A percentile compares a stretch with the other conserved stretches of the same genome.
Conservation (phyloP, 1,284 basidiomycete species). For the Meira miltonrushii region DNA sequence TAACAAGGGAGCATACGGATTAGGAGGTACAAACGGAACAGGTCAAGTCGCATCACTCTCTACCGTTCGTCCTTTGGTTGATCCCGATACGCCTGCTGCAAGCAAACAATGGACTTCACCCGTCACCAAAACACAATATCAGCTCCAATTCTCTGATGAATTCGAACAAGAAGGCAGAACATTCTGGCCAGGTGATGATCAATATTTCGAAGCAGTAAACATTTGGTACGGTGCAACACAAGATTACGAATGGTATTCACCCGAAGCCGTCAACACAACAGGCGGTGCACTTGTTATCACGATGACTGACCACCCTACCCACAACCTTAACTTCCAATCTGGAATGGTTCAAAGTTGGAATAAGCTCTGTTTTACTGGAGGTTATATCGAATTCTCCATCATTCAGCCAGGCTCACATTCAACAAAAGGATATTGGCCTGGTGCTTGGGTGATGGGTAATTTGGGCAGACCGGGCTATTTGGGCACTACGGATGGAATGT, state of each 20-base stretch:
- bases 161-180: constrained; percentile 64
- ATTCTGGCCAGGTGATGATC: constrained; percentile 54
- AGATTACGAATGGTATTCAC: constrained; percentile 53
- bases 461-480: constrained; percentile 17
- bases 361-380: constrained; percentile 35
- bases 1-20: constrained; percentile 55
- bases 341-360: constrained; percentile 52
- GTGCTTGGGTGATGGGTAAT: constrained; percentile 21
- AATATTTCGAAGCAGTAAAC: constrained; percentile 49
- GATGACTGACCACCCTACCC: constrained; percentile 30
- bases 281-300: constrained; percentile 39
- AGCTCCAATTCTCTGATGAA: constrained; percentile 72
- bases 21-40: constrained; percentile 61
- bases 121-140: constrained; percentile 24
- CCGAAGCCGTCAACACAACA: constrained; percentile 45
- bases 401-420: constrained; percentile 15
- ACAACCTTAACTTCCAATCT: constrained; percentile 47
- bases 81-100: constrained; percentile 32
- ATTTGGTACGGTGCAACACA: constrained; percentile 48
- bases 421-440: constrained; percentile 22
- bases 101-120: constrained; percentile 21
- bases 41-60: constrained; percentile 38
- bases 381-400: constrained; percentile 23
- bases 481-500: constrained; percentile 20
- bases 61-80: constrained; percentile 27